Base-by-base conservation (phyloP, 305 asterid genomes). In the Plantago coronopus region DNA sequence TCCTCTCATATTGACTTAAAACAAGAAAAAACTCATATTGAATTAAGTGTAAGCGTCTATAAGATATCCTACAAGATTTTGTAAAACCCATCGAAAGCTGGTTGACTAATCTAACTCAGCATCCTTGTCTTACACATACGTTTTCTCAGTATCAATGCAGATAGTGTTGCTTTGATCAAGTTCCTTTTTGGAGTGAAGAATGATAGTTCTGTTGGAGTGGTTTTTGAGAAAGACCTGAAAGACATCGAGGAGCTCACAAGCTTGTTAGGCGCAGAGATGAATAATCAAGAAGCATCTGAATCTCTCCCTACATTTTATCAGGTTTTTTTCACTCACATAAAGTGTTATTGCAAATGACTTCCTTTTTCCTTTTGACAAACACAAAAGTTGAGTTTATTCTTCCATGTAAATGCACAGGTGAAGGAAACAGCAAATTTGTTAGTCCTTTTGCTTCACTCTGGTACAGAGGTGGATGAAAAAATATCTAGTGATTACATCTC, bases 91-190 rank as follows among this genome's bases (percentile, higher is more conserved):
- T 45, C 48, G 42, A 65, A 45, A 46, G 68, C 60, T 57, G 51
- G 25, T 54, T 55, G 12, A 25, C n/a, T 25, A 57, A 7, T 63
- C 16, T 42, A 47, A n/a, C 31, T 4, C 20, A 43, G 1, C 45
- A 29, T 64, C 23, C 21, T 11, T 22, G 57, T 50, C 63, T 63
- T 18, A 56, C 67, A 20, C 51, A 45, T 54, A 44, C 63, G 72
- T 66, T 61, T 78, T 69, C 62, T 68, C 79, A 89, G 98, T 61
- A 59, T 85, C 74, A 78, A 76, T 76, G 38, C 50, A 70, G 91
- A 81, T 78, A 81, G 82, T 67, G 65, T 82, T 79, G 69, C 82
- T 73, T 94, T 82, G n/a, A 69, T 87, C 71, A 87, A 85, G 77
- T 70, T 67, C 65, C 72, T 89, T 53, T 89, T 86, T 34, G 95